Evolutionary conservation across 2,329 filamentous ascomycete species (phyloP).

Genomic region (Calonectria pseudoturangicola): DNA sequence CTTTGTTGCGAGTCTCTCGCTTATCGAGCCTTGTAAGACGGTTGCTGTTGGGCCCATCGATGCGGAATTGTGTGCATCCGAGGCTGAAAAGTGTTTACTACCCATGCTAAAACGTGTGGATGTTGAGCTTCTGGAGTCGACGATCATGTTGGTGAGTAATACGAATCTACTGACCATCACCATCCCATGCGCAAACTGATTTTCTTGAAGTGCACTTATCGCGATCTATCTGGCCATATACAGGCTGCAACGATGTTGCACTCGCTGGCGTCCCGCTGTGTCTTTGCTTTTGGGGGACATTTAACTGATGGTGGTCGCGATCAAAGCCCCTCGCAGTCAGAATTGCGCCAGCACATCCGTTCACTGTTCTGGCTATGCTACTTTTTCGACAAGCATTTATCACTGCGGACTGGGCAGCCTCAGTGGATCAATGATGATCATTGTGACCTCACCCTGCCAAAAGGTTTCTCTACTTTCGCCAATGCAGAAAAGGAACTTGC

Average conservation of each 20-base stretch:
- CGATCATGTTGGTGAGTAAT: slow-evolving; percentile 4
- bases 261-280: neutral
- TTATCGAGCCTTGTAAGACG: neutral
- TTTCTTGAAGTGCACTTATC: neutral
- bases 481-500: neutral
- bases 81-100: slow-evolving; percentile 2
- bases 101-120: neutral
- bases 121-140: neutral
- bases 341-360: slow-evolving; percentile 4
- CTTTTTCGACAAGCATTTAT: slow-evolving; percentile 10
- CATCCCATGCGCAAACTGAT: neutral
- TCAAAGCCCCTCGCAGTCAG: neutral
- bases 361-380: slow-evolving; percentile 10
- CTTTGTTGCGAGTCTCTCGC: neutral
- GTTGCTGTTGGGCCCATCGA: neutral
- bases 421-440: slow-evolving; percentile 22
- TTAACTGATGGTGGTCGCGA: neutral
- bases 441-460: neutral
- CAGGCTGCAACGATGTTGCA: neutral
- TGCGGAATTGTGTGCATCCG: neutral
- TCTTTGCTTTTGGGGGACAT: neutral
- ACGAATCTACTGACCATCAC: neutral
- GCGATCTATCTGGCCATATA: neutral
- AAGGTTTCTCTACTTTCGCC: neutral
- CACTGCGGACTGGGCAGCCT: slow-evolving; percentile 2